Evolutionary conservation across 306 rosid genomes (phyloP).

Genomic region (Herpetospermum pedunculosum): DNA sequence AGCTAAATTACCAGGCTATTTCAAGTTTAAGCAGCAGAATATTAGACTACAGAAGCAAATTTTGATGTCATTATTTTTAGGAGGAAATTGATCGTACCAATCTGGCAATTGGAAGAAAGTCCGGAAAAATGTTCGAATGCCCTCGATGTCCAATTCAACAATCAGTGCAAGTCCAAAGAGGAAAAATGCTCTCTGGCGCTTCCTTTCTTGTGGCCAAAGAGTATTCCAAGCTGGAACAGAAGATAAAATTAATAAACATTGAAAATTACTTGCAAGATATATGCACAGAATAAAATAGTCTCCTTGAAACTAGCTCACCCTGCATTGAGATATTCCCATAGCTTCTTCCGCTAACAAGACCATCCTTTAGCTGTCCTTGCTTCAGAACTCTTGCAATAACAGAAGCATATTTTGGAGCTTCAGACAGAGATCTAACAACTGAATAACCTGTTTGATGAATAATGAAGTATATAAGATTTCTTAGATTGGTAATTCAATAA

Average conservation of each 20-base stretch:
- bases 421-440: conserved; percentile 95
- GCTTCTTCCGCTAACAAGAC: conserved; percentile 20
- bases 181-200: conserved; percentile 91
- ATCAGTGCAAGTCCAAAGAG: conserved; percentile 87
- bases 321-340: conserved; percentile 56
- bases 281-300: not conserved
- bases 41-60: not conserved
- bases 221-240: conserved; percentile 71
- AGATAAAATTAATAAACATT: not conserved
- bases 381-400: conserved; percentile 73
- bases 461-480: conserved; percentile 2
- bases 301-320: conserved; percentile 30
- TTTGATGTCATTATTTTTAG: conserved; percentile 11
- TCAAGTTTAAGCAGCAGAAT: not conserved
- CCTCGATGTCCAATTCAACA: conserved; percentile 76
- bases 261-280: not conserved
- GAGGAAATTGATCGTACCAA: conserved; percentile 45
- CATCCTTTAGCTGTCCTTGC: conserved; percentile 28
- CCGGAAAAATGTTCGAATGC: conserved; percentile 74
- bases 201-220: conserved; percentile 97
- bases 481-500: conserved; percentile 9
- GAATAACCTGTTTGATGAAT: conserved; percentile 62
- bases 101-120: conserved; percentile 86
- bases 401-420: conserved; percentile 90
- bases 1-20: not conserved